Percentiles rank a stretch among this genome's conserved stretches.
Conservation (phyloP, 192 early-diverging fungal species). For the Dimargaris cristalligena region DNA sequence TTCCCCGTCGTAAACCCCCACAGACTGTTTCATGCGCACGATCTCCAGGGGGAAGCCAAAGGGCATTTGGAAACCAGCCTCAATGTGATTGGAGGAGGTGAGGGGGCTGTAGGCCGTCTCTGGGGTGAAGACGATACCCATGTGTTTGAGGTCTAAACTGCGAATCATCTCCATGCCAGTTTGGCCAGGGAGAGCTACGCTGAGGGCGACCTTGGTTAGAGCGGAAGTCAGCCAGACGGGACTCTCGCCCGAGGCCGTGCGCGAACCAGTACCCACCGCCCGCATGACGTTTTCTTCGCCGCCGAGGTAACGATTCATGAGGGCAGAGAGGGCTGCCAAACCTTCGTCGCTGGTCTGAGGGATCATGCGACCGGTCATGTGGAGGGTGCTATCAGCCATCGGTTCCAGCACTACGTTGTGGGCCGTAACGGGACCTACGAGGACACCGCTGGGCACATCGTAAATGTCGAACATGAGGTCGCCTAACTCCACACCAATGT, state of each 20-base stretch:
- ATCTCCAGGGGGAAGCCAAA: constrained; percentile 26
- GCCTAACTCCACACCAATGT: constrained; percentile 22
- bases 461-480: constrained; percentile 14
- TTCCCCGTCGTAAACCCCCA: not conserved
- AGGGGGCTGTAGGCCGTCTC: constrained; percentile 23
- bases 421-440: constrained; percentile 14
- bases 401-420: constrained; percentile 13
- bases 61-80: constrained; percentile 21
- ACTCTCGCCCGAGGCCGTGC: constrained; percentile 11
- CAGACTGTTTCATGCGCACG: constrained; percentile 1
- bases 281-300: constrained; percentile 11
- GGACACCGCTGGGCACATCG: constrained; percentile 2
- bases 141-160: not conserved
- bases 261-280: constrained; percentile 12
- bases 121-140: not conserved
- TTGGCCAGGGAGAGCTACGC: constrained; percentile 8
- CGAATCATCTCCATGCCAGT: not conserved
- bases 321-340: not conserved
- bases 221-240: constrained; percentile 16
- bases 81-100: constrained; percentile 22
- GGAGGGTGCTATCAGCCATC: constrained; percentile 11
- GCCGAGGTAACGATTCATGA: constrained; percentile 12
- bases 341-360: constrained; percentile 1
- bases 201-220: constrained; percentile 13
- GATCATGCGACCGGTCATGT: constrained; percentile 13